phyloP scores from a whole-genome alignment of 2,329 filamentous ascomycete genomes.

The Fusarium abutilonis region DNA sequence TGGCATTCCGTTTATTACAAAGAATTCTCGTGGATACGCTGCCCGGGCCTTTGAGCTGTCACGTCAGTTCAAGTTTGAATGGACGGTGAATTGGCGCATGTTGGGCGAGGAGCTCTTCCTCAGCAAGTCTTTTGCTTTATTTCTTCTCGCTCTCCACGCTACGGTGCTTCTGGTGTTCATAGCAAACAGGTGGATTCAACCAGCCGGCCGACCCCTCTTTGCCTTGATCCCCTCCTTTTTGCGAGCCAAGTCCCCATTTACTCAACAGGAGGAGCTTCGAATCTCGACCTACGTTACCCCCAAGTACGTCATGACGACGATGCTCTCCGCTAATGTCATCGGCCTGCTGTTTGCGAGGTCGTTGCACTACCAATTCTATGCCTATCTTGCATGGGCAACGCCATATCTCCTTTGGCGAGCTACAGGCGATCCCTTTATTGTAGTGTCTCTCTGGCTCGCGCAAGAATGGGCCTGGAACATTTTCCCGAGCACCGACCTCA shows the following conservation, averaged over 20 bases:
- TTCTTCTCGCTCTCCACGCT: conserved; percentile 72
- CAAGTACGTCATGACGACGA: conserved; percentile 77
- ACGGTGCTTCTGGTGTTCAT: conserved; percentile 74
- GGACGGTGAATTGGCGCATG: conserved; percentile 99
- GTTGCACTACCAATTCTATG: conserved; percentile 95
- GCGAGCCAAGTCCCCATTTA: conserved; percentile 57
- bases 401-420: conserved; percentile 88
- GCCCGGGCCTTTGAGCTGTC: conserved; percentile 89
- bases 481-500: conserved; percentile 76
- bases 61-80: conserved; percentile 92
- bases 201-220: conserved; percentile 67
- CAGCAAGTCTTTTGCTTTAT: conserved; percentile 71
- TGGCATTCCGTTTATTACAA: conserved; percentile 73
- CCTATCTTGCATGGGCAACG: conserved; percentile 88
- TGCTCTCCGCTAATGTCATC: conserved; percentile 79
- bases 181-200: conserved; percentile 75
- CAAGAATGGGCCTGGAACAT: conserved; percentile 97
- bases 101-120: conserved; percentile 85
- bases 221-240: conserved; percentile 61
- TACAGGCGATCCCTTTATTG: conserved; percentile 71
- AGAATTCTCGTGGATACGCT: conserved; percentile 76
- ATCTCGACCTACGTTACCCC: conserved; percentile 71
- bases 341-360: conserved; percentile 88
- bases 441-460: conserved; percentile 75
- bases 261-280: conserved; percentile 62